Conservation (phyloP, 257 asterid genomes). For the Salvia splendens region DNA sequence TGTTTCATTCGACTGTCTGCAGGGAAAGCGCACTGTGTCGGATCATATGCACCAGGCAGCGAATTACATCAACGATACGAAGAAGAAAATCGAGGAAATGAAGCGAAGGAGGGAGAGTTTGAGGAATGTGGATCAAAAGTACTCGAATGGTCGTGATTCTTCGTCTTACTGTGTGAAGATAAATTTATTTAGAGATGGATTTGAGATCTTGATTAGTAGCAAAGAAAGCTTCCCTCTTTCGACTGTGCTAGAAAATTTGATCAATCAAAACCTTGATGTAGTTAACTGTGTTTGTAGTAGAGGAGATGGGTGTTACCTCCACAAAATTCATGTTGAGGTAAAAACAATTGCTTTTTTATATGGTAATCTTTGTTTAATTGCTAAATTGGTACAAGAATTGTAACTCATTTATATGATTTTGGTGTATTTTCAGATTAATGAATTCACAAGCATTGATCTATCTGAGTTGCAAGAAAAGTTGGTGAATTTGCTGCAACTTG, state of each 20-base stretch:
- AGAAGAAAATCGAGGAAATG: constrained; percentile 40
- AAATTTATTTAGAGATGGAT: constrained; percentile 21
- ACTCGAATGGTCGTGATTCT: not conserved
- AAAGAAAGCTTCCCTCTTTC: constrained; percentile 36
- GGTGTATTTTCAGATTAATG: constrained; percentile 16
- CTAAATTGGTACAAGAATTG: too few species aligned
- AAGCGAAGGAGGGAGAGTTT: constrained; percentile 35
- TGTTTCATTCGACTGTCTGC: not conserved
- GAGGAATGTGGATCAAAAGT: too few species aligned
- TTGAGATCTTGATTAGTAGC: constrained; percentile 40
- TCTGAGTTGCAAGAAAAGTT: constrained; percentile 26
- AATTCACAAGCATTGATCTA: constrained; percentile 28
- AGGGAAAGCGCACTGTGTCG: constrained; percentile 56
- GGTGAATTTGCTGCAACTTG: constrained; percentile 18
- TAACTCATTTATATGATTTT: too few species aligned
- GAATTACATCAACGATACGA: constrained; percentile 46
- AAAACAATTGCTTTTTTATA: too few species aligned
- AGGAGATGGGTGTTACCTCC: constrained; percentile 14
- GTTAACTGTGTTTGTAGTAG: constrained; percentile 33
- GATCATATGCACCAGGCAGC: constrained; percentile 50
- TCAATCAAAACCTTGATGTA: constrained; percentile 26
- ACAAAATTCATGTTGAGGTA: constrained; percentile 43
- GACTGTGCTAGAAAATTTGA: constrained; percentile 36
- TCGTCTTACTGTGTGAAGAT: constrained; percentile 27
- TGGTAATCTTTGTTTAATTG: constrained; percentile 13